Percentiles rank a stretch among this genome's conserved stretches.
Evolutionary conservation across 164 flowering plant genomes (phyloP).

Genomic region (Chloranthus sessilifolius): DNA sequence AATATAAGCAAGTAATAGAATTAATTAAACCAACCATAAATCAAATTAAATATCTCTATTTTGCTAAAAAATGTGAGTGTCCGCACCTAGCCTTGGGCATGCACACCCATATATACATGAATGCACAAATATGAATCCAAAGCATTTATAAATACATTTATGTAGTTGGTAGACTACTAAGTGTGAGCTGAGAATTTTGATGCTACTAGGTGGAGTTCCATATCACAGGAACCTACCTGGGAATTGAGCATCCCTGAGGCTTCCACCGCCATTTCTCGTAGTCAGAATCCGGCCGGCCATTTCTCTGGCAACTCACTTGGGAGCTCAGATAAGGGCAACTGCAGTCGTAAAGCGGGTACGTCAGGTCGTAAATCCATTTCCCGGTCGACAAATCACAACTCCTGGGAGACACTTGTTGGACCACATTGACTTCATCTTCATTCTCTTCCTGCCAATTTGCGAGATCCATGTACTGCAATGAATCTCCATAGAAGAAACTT

Average conservation of each 20-base stretch:
- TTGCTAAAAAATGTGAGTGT: too few species aligned
- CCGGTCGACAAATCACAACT: constrained; percentile 56
- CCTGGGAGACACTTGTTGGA: constrained; percentile 23
- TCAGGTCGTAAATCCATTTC: constrained; percentile 65
- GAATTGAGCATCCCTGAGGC: constrained; percentile 62
- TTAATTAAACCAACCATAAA: too few species aligned
- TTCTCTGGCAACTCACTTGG: constrained; percentile 50
- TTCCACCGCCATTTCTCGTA: constrained; percentile 83
- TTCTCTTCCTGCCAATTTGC: constrained; percentile 37
- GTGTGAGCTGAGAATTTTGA: too few species aligned
- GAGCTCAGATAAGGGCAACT: constrained; percentile 68
- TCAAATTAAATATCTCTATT: too few species aligned
- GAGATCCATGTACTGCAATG: constrained; percentile 12
- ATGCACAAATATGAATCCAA: too few species aligned
- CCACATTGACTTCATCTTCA: constrained; percentile 37
- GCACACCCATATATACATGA: too few species aligned
- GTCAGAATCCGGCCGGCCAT: constrained; percentile 85
- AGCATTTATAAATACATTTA: too few species aligned
- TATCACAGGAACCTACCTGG: constrained; percentile 38
- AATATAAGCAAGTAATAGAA: too few species aligned
- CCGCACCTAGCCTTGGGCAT: too few species aligned
- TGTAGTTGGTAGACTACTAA: too few species aligned
- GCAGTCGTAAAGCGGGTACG: constrained; percentile 76
- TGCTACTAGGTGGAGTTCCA: too few species aligned
- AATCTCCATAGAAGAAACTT: constrained; percentile 19